Conservation (phyloP, 108 stramenopile species). For the Stephanodiscus minutulus region DNA sequence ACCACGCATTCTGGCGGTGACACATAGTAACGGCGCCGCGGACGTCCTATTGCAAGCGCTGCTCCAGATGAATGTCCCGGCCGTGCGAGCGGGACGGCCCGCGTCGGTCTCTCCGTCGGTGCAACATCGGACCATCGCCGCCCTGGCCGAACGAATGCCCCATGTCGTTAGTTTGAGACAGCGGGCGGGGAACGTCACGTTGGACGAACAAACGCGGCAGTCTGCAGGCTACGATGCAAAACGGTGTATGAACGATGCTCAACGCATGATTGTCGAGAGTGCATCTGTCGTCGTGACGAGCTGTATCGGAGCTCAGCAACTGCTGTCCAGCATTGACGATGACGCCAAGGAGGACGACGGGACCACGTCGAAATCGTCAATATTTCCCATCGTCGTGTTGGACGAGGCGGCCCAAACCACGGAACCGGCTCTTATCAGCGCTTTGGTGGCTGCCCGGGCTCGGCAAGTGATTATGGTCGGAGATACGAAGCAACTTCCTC, state of each 20-base stretch:
- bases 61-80: constrained; percentile 64
- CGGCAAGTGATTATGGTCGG: constrained; percentile 71
- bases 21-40: constrained; percentile 75
- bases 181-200: constrained; percentile 23
- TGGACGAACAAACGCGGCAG: constrained; percentile 23
- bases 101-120: constrained; percentile 62
- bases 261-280: constrained; percentile 33
- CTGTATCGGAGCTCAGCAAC: constrained; percentile 73
- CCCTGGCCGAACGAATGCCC: constrained; percentile 58
- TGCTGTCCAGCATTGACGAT: constrained; percentile 28
- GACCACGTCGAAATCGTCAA: background rate
- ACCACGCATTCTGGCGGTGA: constrained; percentile 63
- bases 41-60: constrained; percentile 73
- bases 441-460: constrained; percentile 59
- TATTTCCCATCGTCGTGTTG: constrained; percentile 63
- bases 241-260: constrained; percentile 41
- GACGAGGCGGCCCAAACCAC: constrained; percentile 83
- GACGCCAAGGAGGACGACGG: constrained; percentile 18
- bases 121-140: constrained; percentile 64
- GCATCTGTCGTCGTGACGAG: constrained; percentile 73
- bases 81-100: constrained; percentile 67
- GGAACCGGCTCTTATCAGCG: constrained; percentile 71
- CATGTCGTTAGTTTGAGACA: constrained; percentile 50
- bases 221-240: constrained; percentile 42
- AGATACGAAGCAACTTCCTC: constrained; percentile 72